A percentile compares a stretch with the other conserved stretches of the same genome.
Evolutionary conservation across 352 stramenopile genomes (phyloP).

Genomic region (Thalassiosira delicatula): DNA sequence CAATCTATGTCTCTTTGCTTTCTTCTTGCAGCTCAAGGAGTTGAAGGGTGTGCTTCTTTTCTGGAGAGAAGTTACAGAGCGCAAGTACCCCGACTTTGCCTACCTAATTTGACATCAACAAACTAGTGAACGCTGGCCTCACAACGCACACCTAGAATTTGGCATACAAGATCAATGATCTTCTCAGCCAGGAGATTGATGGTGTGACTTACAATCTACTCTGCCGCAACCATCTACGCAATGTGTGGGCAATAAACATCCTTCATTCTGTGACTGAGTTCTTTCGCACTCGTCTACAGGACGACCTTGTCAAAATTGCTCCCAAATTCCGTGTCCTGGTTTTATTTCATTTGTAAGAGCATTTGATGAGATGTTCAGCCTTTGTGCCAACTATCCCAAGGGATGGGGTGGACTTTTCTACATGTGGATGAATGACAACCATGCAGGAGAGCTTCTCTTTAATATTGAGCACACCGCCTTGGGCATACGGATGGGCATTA

Average conservation of each 20-base stretch:
- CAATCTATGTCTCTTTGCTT: no score
- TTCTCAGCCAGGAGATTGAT: no score
- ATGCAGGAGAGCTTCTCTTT: conserved; percentile 24
- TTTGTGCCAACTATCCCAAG: conserved; percentile 36
- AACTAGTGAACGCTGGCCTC: no score
- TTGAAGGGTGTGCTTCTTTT: no score
- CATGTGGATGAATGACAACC: conserved; percentile 23
- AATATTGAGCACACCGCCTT: conserved; percentile 7
- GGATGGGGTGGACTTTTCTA: conserved; percentile 24
- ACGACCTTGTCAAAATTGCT: conserved; percentile 20
- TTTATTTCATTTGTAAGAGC: conserved; percentile 12
- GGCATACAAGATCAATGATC: no score
- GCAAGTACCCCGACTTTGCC: no score
- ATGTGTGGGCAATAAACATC: conserved; percentile 26
- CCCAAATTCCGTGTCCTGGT: conserved; percentile 8
- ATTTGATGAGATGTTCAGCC: conserved; percentile 26
- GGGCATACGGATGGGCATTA: conserved; percentile 21
- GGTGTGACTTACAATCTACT: no score
- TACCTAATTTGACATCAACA: no score
- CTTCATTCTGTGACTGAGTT: conserved; percentile 7
- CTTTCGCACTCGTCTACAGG: conserved; percentile 8
- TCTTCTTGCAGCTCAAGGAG: no score
- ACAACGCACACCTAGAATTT: no score
- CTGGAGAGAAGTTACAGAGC: no score
- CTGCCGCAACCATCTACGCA: no score